A percentile compares a stretch with the other conserved stretches of the same genome.
Evolutionary conservation across 2,329 filamentous ascomycete genomes (phyloP).

Genomic region (Lachnellula suecica): DNA sequence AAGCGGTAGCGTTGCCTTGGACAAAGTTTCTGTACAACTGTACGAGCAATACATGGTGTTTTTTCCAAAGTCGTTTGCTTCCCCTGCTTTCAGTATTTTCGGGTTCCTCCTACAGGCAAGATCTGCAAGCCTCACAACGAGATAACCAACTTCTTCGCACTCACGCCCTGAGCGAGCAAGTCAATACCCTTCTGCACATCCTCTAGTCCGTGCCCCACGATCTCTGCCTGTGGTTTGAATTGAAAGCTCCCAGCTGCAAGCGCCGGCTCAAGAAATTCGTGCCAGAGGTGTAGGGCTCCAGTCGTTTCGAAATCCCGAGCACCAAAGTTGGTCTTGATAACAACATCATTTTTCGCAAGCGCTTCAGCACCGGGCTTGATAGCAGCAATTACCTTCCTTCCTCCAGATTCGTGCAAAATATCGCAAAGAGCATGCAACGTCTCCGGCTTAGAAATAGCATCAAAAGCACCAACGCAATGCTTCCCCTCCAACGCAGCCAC

Average conservation of each 20-base stretch:
- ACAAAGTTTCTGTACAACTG: too few relatives aligned
- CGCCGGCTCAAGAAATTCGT: slow-evolving; percentile 37
- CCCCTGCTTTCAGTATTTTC: too few relatives aligned
- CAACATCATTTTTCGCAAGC: not conserved
- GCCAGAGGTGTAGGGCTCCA: slow-evolving; percentile 26
- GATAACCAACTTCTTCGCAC: slow-evolving; percentile 41
- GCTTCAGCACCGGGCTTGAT: too few relatives aligned
- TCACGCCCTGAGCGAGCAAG: slow-evolving; percentile 35
- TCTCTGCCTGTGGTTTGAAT: slow-evolving; percentile 36
- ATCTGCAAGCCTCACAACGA: not conserved
- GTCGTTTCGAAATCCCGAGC: slow-evolving; percentile 22
- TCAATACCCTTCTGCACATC: slow-evolving; percentile 40
- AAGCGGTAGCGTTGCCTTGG: too few relatives aligned
- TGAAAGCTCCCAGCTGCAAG: slow-evolving; percentile 34
- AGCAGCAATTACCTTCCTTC: slow-evolving; percentile 28
- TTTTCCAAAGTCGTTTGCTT: too few relatives aligned
- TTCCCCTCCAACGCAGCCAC: slow-evolving; percentile 18
- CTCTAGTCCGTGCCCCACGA: slow-evolving; percentile 42
- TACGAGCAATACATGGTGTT: too few relatives aligned
- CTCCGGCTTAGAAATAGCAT: slow-evolving; percentile 23
- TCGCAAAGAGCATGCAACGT: slow-evolving; percentile 19
- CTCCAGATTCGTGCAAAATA: slow-evolving; percentile 22
- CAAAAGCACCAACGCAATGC: slow-evolving; percentile 32
- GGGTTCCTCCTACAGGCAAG: too few relatives aligned
- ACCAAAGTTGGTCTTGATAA: not conserved